Base-by-base conservation (phyloP, 1,284 basidiomycete species). In the Mycosarcoma mackinlayi region DNA sequence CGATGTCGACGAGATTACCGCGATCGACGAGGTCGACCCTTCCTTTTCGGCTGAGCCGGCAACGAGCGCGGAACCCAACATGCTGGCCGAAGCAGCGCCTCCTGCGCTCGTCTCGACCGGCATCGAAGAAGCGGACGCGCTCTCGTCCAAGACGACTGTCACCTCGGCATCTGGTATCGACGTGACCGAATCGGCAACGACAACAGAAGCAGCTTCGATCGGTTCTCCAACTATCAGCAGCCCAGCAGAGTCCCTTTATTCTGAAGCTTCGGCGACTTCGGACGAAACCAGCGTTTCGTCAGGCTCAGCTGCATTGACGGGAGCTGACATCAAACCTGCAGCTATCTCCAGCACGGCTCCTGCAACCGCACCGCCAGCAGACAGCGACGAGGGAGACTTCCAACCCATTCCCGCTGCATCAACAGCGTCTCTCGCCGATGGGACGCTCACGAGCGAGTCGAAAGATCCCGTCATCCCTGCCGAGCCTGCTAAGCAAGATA, bases 41-140 rank as follows among this genome's bases (percentile, higher is more conserved):
- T 5, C 25, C 3, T 33, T 38, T 3, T 42, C 55, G 9, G 51
- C 59, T 6, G 58, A 49, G 14, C 34, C 50, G 9, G 24, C 48
- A n/a, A 18, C 52, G 3, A 28, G 38, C 19, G 53, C 40, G 1
- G 58, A 27, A 9, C 59, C 69, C 0, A 72, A 72, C 35, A 31
- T 72, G 39, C 47, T 72, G 1, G 69, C 69, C 11, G 69, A 72
- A 18, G 69, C 69, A 16, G 63, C 55, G 0, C 69, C 69, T 18
- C 63, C 69, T 6, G 69, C 69, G 19, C 49, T 72, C 5, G 49
- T 67, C n/a, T 66, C 63, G 31, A 72, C 69, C 4, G 69, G 69
- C 4, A 63, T 66, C 24, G 63, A 66, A 14, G 58, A 63, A 13
- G 49, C 40, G 4, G 59, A 67, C n/a, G 41, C 31, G 2, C 13